These are phyloP conservation scores for Akanthomyces dipterigenus DNA, from an alignment of 2,329 filamentous ascomycete genomes.

Conservation along the genomic window DNA sequence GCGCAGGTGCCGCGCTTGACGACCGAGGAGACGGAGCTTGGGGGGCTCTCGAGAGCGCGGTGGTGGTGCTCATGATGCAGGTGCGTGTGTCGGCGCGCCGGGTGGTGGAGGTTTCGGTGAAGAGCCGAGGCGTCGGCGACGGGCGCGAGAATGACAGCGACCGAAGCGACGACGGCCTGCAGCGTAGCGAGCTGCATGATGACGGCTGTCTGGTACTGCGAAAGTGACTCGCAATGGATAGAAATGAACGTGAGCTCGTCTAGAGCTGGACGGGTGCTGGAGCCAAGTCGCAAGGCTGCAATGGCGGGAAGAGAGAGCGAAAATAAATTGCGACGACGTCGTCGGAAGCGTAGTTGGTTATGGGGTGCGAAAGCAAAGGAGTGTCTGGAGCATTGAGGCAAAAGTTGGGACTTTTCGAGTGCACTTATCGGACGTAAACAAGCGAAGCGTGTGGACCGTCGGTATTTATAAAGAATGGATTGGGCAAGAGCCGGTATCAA, in stretches of 20 bases:
- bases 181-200: slow-evolving; percentile 9
- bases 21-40: slow-evolving; percentile 23
- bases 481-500: background rate
- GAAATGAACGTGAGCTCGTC: background rate
- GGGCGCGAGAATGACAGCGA: slow-evolving; percentile 4
- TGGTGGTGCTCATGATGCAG: slow-evolving; percentile 21
- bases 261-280: background rate
- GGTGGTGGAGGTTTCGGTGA: slow-evolving; percentile 23
- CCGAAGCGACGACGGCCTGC: slow-evolving; percentile 1
- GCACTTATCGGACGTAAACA: background rate
- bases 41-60: slow-evolving; percentile 15
- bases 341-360: background rate
- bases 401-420: background rate
- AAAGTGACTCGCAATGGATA: background rate
- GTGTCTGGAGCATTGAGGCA: background rate
- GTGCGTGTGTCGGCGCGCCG: slow-evolving; percentile 29
- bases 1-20: slow-evolving; percentile 53
- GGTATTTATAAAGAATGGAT: background rate
- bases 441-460: background rate
- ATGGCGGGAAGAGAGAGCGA: background rate
- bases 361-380: background rate
- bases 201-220: background rate
- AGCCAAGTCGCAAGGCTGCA: background rate
- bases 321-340: background rate
- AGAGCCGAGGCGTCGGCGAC: background rate